Percentiles rank a stretch among this genome's conserved stretches.
Conservation (phyloP, 2,329 filamentous ascomycete genomes). For the Fusarium musae region DNA sequence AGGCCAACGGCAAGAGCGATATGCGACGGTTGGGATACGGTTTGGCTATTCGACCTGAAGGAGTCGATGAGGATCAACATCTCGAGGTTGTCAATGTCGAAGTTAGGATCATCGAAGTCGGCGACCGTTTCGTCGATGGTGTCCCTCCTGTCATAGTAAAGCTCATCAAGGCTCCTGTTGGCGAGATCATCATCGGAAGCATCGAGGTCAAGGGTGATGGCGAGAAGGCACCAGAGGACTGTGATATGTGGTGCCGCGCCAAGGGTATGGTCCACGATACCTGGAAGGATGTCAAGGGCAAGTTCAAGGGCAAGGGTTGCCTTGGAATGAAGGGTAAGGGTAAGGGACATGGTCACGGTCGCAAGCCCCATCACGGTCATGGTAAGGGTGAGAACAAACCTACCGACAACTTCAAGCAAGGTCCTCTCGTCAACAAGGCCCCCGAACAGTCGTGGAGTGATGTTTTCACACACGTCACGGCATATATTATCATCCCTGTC, state of each 20-base stretch:
- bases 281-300: constrained; percentile 43
- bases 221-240: constrained; percentile 38
- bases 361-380: constrained; percentile 24
- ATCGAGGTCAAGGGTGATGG: constrained; percentile 53
- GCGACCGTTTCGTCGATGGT: constrained; percentile 63
- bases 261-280: constrained; percentile 50
- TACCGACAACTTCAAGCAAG: constrained; percentile 34
- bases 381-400: constrained; percentile 36
- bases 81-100: constrained; percentile 65
- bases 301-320: constrained; percentile 44
- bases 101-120: constrained; percentile 70
- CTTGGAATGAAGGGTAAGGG: constrained; percentile 32
- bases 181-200: constrained; percentile 65
- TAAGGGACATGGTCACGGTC: constrained; percentile 14
- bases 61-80: constrained; percentile 61
- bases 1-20: constrained; percentile 51
- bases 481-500: constrained; percentile 74
- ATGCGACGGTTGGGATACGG: constrained; percentile 61
- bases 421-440: constrained; percentile 14
- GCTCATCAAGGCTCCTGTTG: constrained; percentile 68
- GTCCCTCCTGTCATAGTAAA: constrained; percentile 68
- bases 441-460: constrained; percentile 55
- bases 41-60: constrained; percentile 55
- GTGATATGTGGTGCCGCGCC: constrained; percentile 65
- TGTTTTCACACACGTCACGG: constrained; percentile 65